Evolutionary conservation across 2,329 filamentous ascomycete species (phyloP).

Genomic region (Arthrobotrys megalospora): DNA sequence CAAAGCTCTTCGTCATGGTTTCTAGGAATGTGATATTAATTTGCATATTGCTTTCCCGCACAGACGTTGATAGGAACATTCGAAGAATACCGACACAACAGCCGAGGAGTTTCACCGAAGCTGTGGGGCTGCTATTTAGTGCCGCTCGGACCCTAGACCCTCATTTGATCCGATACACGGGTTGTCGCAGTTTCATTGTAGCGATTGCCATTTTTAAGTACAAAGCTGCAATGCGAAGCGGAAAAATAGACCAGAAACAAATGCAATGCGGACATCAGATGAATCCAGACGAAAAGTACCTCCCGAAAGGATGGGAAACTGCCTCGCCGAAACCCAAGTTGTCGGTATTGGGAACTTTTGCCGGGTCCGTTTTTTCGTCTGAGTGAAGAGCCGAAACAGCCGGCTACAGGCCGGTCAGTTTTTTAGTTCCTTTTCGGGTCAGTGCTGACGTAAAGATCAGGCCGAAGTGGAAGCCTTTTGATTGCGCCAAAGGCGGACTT

Average conservation of each 20-base stretch:
- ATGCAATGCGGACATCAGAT: conserved; percentile 39
- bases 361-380: not conserved
- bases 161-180: conserved; percentile 54
- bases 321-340: conserved; percentile 15
- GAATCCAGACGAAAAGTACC: conserved; percentile 27
- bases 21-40: conserved; percentile 45
- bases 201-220: conserved; percentile 10
- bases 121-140: conserved; percentile 34
- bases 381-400: conserved; percentile 4
- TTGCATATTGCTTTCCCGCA: conserved; percentile 39
- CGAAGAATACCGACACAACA: conserved; percentile 47
- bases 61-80: conserved; percentile 42
- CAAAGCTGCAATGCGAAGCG: not conserved
- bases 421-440: conserved; percentile 8
- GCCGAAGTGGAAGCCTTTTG: not conserved
- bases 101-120: conserved; percentile 53
- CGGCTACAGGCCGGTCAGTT: not conserved
- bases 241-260: conserved; percentile 16
- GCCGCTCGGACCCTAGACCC: conserved; percentile 48
- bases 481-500: conserved; percentile 28
- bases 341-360: conserved; percentile 43
- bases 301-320: conserved; percentile 22
- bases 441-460: conserved; percentile 39
- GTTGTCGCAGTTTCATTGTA: conserved; percentile 53
- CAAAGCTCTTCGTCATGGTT: conserved; percentile 1